A percentile compares a stretch with the other conserved stretches of the same genome.
Conservation (phyloP, 225 moss, liverwort and hornwort genomes). For the Thuidium tamariscinum region DNA sequence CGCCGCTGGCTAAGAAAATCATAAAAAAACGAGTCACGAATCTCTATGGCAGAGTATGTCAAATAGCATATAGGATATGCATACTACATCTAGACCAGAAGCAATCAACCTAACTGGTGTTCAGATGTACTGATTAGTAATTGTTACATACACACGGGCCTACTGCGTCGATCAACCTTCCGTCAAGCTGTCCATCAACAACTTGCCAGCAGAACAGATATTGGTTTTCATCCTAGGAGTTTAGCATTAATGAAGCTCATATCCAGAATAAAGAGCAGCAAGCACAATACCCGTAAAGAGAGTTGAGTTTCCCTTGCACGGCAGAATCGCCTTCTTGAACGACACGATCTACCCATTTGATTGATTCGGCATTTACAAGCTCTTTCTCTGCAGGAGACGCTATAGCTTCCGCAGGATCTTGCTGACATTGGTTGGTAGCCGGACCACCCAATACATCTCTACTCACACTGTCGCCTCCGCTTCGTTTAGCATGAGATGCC, state of each 20-base stretch:
- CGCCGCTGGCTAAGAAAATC: constrained; percentile 46
- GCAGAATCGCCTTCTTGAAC: constrained; percentile 58
- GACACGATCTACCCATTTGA: constrained; percentile 46
- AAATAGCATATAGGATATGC: neutral
- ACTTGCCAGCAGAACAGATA: neutral
- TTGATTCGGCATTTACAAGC: constrained; percentile 13
- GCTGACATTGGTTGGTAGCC: neutral
- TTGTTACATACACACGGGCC: neutral
- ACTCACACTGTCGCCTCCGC: constrained; percentile 13
- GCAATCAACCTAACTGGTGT: neutral
- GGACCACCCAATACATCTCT: constrained; percentile 5
- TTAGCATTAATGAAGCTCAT: neutral
- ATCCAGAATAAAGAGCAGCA: neutral
- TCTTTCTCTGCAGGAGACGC: constrained; percentile 6
- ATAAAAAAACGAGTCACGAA: neutral
- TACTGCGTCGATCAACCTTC: neutral
- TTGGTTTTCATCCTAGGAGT: neutral
- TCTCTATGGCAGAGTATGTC: neutral
- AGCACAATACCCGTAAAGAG: constrained; percentile 37
- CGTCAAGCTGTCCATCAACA: neutral
- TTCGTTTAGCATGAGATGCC: constrained; percentile 53
- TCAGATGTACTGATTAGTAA: neutral
- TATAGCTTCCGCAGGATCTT: neutral
- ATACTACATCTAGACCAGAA: neutral
- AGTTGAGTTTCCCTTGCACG: constrained; percentile 62